A percentile compares a stretch with the other conserved stretches of the same genome.
These are phyloP conservation scores for Claviceps spartinae DNA, from an alignment of 2,329 filamentous ascomycete species.

Conservation along the genomic window DNA sequence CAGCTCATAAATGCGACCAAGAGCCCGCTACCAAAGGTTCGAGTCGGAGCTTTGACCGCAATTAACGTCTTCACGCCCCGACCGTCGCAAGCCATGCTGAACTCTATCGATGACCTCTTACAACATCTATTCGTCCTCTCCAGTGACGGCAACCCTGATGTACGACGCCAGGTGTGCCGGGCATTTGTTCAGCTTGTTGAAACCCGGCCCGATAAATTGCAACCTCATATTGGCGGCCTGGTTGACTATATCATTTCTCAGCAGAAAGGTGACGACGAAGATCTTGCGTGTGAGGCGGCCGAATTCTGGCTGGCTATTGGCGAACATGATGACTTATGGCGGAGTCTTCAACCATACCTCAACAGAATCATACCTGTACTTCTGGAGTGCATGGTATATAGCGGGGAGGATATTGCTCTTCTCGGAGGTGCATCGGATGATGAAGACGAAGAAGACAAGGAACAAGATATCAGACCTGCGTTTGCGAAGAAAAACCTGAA, in stretches of 20 bases:
- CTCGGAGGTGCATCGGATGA: slow-evolving; percentile 77
- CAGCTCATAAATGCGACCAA: slow-evolving; percentile 80
- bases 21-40: slow-evolving; percentile 62
- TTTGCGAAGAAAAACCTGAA: slow-evolving; percentile 63
- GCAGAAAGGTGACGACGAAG: slow-evolving; percentile 75
- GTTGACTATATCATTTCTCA: slow-evolving; percentile 90
- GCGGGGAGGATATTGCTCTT: slow-evolving; percentile 79
- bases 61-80: slow-evolving; percentile 88
- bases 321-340: slow-evolving; percentile 70
- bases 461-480: slow-evolving; percentile 80
- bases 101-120: slow-evolving; percentile 68
- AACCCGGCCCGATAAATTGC: slow-evolving; percentile 75
- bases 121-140: slow-evolving; percentile 73
- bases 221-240: slow-evolving; percentile 74
- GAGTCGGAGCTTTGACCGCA: slow-evolving; percentile 63
- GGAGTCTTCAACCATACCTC: slow-evolving; percentile 63
- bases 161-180: slow-evolving; percentile 84
- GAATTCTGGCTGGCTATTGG: slow-evolving; percentile 96
- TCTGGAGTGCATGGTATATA: slow-evolving; percentile 91
- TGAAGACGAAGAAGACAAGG: slow-evolving; percentile 79
- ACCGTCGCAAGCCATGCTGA: slow-evolving; percentile 68
- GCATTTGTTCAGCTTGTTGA: slow-evolving; percentile 89
- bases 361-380: slow-evolving; percentile 79
- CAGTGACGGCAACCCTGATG: slow-evolving; percentile 62
- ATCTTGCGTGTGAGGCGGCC: slow-evolving; percentile 84